phyloP scores from a whole-genome alignment of 108 stramenopile genomes.

The Parietichytrium sp. region DNA sequence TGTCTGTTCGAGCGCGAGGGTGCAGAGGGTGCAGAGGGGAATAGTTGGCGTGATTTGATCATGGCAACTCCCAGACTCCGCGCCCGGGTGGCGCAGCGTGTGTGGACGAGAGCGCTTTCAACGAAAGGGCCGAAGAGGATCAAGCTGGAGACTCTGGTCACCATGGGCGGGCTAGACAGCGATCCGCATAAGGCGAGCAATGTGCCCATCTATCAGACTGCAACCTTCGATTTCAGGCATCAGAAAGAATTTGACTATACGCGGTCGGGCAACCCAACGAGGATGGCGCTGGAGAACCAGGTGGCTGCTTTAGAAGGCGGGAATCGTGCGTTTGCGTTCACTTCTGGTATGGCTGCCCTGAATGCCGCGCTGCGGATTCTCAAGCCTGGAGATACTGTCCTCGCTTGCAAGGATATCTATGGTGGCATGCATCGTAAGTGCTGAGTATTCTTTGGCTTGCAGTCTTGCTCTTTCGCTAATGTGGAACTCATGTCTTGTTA shows the following conservation, averaged over 20 bases:
- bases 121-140: too few relatives aligned
- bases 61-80: too few relatives aligned
- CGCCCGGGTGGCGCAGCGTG: too few relatives aligned
- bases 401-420: constrained; percentile 42
- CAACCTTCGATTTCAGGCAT: constrained; percentile 37
- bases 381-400: constrained; percentile 30
- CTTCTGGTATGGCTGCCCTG: constrained; percentile 48
- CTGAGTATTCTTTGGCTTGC: too few relatives aligned
- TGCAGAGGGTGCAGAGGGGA: too few relatives aligned
- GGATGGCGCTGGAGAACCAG: constrained; percentile 22
- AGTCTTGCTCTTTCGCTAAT: too few relatives aligned
- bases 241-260: constrained; percentile 45
- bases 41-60: too few relatives aligned
- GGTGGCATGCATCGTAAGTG: constrained; percentile 46
- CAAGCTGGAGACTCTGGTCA: too few relatives aligned
- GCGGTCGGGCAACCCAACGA: constrained; percentile 46
- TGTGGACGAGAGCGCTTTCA: too few relatives aligned
- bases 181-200: constrained; percentile 31
- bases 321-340: constrained; percentile 17
- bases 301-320: constrained; percentile 36
- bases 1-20: too few relatives aligned
- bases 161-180: too few relatives aligned
- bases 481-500: too few relatives aligned
- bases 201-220: constrained; percentile 48
- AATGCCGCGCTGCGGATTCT: constrained; percentile 31